Base-by-base conservation (phyloP, 2,329 filamentous ascomycete genomes). In the Talaromyces marneffei region DNA sequence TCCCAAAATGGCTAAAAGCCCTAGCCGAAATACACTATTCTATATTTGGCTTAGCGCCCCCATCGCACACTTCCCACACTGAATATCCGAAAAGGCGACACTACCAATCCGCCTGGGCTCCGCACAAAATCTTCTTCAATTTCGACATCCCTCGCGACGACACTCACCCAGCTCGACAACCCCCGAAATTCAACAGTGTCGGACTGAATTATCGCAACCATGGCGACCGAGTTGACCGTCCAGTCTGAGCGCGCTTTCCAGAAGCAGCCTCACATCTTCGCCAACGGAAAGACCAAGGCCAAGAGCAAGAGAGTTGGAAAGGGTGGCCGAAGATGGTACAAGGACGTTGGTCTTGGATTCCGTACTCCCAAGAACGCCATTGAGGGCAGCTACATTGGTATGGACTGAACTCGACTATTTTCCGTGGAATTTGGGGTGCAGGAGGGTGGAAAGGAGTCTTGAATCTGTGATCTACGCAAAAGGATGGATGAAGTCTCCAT, bases 181-280 rank as follows among this genome's bases (percentile, higher is more conserved):
- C 3, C 44, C 57, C 35, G 23, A 35, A 59, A 33, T 59, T 74
- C 73, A 31, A 68, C 70, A 65, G 65, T 65, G 74, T 77, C 74
- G 73, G 71, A 72, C 72, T 79, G 78, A 79, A 78, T 76, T 77
- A 72, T 77, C 81, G 82, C 82, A 84, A 87, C 79, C 81, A 96
- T 96, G 92, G 92, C 92, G 80, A 96, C 92, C 87, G 92, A 96
- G 86, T 87, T 97, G 85, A 96, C 92, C 81, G 94, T 99, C 83
- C 94, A 99, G 89, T 95, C 91, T 80, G 94, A 99, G 89, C 93
- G 94, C 85, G 94, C 94, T 87, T 99, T 90, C 91, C 94, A 97
- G 84, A 99, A 99, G 89, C 93, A 99, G 87, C 94, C 94, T 81
- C 94, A 99, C 84, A 96, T 99, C 87, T 99, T 97, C 91, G 87